A percentile compares a stretch with the other conserved stretches of the same genome.
Conservation (phyloP, 1,284 basidiomycete species). For the Tremellales sp. region DNA sequence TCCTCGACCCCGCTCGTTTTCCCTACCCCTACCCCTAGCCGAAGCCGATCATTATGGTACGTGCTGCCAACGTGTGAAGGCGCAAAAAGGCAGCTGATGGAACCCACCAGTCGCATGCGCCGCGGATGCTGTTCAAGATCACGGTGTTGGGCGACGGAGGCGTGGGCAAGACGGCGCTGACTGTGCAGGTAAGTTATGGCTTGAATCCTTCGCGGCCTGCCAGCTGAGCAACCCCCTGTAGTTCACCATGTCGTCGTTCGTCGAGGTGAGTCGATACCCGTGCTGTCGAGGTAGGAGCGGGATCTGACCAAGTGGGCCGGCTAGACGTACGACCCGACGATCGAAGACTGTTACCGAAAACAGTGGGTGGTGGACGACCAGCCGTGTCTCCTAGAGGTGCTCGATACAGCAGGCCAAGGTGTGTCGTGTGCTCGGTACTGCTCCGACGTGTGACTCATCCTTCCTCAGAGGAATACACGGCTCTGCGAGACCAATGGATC, state of each 20-base stretch:
- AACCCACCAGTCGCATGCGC: not conserved
- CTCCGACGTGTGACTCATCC: conserved; percentile 10
- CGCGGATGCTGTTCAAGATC: conserved; percentile 52
- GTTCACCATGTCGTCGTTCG: conserved; percentile 91
- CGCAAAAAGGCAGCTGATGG: not conserved
- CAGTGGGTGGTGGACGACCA: conserved; percentile 85
- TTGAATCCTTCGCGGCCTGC: not conserved
- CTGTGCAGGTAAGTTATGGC: conserved; percentile 71
- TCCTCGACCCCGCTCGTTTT: not conserved
- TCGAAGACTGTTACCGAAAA: conserved; percentile 92
- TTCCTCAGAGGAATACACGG: conserved; percentile 83
- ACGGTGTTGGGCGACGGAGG: conserved; percentile 96
- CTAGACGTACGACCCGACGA: conserved; percentile 58
- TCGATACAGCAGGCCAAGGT: conserved; percentile 94
- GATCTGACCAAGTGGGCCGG: no score
- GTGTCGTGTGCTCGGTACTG: conserved; percentile 31
- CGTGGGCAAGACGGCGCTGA: conserved; percentile 95
- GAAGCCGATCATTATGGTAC: not conserved
- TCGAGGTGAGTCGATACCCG: conserved; percentile 52
- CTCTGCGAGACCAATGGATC: conserved; percentile 98
- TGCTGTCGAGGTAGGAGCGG: no score
- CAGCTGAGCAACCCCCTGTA: conserved; percentile 42
- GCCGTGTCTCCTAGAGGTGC: conserved; percentile 87
- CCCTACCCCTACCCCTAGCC: not conserved
- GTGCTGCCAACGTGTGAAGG: not conserved